Evolutionary conservation across 148 eudicot genomes (phyloP).

Genomic region (Pouteria glomerata): DNA sequence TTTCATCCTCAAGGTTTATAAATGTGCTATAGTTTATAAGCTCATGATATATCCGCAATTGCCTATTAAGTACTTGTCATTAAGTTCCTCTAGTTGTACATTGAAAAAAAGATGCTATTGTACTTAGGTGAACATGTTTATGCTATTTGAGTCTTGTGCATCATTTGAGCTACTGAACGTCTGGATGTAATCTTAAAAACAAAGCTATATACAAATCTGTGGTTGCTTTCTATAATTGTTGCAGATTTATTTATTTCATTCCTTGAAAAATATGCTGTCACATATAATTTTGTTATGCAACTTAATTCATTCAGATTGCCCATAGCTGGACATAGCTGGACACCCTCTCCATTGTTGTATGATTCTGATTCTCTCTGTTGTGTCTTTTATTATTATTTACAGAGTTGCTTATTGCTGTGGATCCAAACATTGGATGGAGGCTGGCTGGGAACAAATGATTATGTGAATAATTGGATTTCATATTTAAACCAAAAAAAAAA

Average conservation of each 20-base stretch:
- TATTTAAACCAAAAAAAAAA: conserved; percentile 5
- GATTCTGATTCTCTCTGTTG: neutral
- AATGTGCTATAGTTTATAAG: neutral
- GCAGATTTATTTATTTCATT: neutral
- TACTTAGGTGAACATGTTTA: neutral
- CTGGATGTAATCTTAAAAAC: neutral
- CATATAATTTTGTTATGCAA: neutral
- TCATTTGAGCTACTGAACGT: neutral
- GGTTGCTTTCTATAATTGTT: neutral
- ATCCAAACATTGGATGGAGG: conserved; percentile 3
- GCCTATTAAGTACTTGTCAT: neutral
- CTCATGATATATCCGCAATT: neutral
- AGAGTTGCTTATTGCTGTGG: conserved; percentile 9
- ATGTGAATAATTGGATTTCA: conserved; percentile 12
- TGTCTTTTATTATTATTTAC: conserved; percentile 1
- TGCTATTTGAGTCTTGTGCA: neutral
- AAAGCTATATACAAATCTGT: neutral
- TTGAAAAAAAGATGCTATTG: no score
- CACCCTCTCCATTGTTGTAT: neutral
- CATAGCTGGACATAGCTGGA: neutral
- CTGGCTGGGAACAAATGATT: conserved; percentile 1
- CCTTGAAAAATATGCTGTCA: neutral
- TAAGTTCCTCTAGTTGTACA: neutral
- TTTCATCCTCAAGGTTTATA: neutral
- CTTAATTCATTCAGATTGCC: neutral